Evolutionary conservation across 2,329 filamentous ascomycete genomes (phyloP), one percentile per base, ranked within the genome.

Genomic region (Blumeria graminis): DNA sequence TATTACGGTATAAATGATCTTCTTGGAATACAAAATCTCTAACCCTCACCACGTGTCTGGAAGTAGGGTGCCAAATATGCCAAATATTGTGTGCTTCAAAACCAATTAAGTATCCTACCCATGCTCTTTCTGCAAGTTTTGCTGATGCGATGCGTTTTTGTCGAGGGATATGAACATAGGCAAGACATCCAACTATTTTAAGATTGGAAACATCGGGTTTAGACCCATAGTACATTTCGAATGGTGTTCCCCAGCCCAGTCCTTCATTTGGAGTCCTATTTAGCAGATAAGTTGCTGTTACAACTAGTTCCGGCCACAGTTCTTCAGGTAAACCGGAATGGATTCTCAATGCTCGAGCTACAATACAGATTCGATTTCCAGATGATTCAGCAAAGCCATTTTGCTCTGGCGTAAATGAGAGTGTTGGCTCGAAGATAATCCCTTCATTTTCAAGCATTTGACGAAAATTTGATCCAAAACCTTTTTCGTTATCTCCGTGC

Each of bases 51-150:
- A 52, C 28, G 34, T 52, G 4, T 35, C 32, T 35, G 10, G 48
- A 52, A 5, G 7, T 36, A n/a, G 28, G 48, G 18, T 52, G 7
- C 28, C 28, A 52, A 35, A 52, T 52, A 10, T 33, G 28, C 48
- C 48, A 52, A 18, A 52, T 52, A 35, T 52, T 52, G 18, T 52
- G 28, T 6, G 48, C 48, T 52, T 52, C 48, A 16, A 52, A 52
- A 4, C 48, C 48, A 16, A 52, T 16, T 14, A 52, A 33, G 36
- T 52, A 52, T 14, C 28, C 48, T 9, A 52, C 36, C 48, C 32
- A 36, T 34, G 48, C 9, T n/a, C 48, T 52, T n/a, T n/a, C n/a
- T n/a, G n/a, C n/a, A n/a, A n/a, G n/a, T n/a, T n/a, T n/a, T n/a
- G n/a, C n/a, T n/a, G n/a, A n/a, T n/a, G n/a, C n/a, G n/a, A n/a